Evolutionary conservation across 805 yeast genomes (phyloP).

Genomic region (Suhomyces kilbournensis): DNA sequence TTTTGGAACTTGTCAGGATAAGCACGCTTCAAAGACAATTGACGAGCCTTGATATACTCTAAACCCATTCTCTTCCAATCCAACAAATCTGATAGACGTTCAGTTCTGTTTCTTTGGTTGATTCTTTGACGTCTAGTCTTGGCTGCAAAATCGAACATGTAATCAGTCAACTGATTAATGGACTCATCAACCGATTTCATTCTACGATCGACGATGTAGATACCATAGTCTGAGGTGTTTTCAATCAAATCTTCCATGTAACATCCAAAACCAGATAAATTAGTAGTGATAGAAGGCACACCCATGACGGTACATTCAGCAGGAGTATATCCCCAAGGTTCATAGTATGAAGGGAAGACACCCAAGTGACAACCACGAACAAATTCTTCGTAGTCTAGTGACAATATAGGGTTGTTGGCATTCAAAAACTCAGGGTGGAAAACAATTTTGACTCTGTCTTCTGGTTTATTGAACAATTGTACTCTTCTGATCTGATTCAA

Average conservation of each 20-base stretch:
- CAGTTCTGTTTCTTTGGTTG: conserved; percentile 96
- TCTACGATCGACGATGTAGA: conserved; percentile 93
- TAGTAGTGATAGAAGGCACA: conserved; percentile 95
- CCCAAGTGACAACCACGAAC: conserved; percentile 98
- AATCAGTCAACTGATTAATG: conserved; percentile 82
- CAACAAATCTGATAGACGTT: conserved; percentile 83
- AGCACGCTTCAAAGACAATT: conserved; percentile 86
- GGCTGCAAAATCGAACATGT: conserved; percentile 83
- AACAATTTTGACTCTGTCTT: conserved; percentile 89
- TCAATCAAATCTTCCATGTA: conserved; percentile 98
- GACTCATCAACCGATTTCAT: conserved; percentile 90
- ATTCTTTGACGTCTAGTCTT: conserved; percentile 96
- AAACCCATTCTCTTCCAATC: conserved; percentile 99
- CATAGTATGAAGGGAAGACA: conserved; percentile 96
- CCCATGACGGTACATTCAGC: conserved; percentile 99
- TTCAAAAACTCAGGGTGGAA: conserved; percentile 97
- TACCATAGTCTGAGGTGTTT: conserved; percentile 92
- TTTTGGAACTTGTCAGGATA: conserved; percentile 79
- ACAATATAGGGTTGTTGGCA: conserved; percentile 89
- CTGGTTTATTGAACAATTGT: conserved; percentile 82
- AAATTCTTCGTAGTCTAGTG: conserved; percentile 94
- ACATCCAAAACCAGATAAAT: conserved; percentile 95
- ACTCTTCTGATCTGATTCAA: conserved; percentile 89
- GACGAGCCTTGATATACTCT: conserved; percentile 93
- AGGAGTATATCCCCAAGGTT: conserved; percentile 99